Conservation (phyloP, 2,329 filamentous ascomycete genomes). For the Diaporthe humulicola region DNA sequence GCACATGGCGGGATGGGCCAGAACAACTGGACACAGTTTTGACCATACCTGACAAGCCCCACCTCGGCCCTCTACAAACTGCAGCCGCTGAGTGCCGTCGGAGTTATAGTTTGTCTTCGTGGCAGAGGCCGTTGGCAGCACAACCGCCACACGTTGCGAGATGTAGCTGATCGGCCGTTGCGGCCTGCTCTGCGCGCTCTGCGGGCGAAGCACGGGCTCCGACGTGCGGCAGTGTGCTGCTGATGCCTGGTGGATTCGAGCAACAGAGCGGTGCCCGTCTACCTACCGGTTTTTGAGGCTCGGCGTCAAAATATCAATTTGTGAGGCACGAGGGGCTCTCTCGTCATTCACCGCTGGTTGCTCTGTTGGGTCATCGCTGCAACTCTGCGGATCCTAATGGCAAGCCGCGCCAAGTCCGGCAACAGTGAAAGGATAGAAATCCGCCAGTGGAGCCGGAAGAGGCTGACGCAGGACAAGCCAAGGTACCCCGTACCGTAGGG, state of each 20-base stretch:
- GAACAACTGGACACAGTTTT: not conserved
- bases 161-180: not conserved
- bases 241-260: not conserved
- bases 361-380: constrained; percentile 29
- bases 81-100: not conserved
- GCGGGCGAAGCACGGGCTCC: constrained; percentile 5
- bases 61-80: not conserved
- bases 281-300: constrained; percentile 4
- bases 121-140: constrained; percentile 1
- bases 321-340: constrained; percentile 9
- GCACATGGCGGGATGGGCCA: constrained; percentile 12
- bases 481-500: constrained; percentile 25
- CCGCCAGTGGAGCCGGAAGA: constrained; percentile 20
- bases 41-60: not conserved
- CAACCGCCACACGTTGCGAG: constrained; percentile 1
- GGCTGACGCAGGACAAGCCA: constrained; percentile 18
- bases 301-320: not conserved
- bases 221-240: constrained; percentile 14
- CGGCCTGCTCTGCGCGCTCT: not conserved
- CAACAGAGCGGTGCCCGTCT: not conserved
- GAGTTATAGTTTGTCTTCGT: not conserved
- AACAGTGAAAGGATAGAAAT: constrained; percentile 32
- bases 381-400: constrained; percentile 33
- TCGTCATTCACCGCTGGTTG: constrained; percentile 35
- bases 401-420: constrained; percentile 39